Percentiles rank a stretch among this genome's conserved stretches.
These are phyloP conservation scores for Carnegiea gigantea DNA, from an alignment of 179 eudicot species.

Conservation along the genomic window DNA sequence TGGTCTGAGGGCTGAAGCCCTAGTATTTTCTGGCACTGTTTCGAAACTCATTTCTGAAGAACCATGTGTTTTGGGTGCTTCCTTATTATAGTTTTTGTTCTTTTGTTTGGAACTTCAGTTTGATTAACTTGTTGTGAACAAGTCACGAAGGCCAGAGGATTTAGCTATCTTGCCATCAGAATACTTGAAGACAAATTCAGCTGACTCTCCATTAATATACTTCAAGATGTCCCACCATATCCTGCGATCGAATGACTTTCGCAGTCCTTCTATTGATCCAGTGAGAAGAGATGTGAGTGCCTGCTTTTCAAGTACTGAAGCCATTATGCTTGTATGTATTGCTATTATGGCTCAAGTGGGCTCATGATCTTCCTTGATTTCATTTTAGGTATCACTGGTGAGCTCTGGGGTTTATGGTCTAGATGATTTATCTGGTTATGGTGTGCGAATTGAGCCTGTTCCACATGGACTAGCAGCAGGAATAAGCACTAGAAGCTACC, in stretches of 20 bases:
- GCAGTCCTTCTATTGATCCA: conserved; percentile 33
- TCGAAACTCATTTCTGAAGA: neutral
- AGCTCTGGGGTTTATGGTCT: conserved; percentile 55
- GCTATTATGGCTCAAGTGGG: conserved; percentile 6
- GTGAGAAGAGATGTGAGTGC: conserved; percentile 37
- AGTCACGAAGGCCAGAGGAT: conserved; percentile 29
- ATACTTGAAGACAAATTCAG: conserved; percentile 20
- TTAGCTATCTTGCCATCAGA: conserved; percentile 11
- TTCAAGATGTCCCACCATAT: conserved; percentile 30
- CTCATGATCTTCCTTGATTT: conserved; percentile 9
- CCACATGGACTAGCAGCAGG: conserved; percentile 45
- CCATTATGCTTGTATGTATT: neutral
- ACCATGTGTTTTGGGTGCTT: neutral
- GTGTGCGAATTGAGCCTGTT: conserved; percentile 44
- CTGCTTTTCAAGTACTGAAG: conserved; percentile 1
- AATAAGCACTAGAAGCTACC: conserved; percentile 45
- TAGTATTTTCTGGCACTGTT: neutral
- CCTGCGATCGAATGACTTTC: conserved; percentile 28
- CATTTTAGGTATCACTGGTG: conserved; percentile 40
- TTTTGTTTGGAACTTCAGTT: neutral
- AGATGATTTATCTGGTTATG: conserved; percentile 42
- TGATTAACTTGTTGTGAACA: conserved; percentile 28
- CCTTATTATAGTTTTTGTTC: neutral
- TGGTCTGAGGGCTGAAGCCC: neutral
- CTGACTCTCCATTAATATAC: conserved; percentile 9